phyloP scores from a whole-genome alignment of 1,284 basidiomycete genomes.

The Amylostereum chailletii region DNA sequence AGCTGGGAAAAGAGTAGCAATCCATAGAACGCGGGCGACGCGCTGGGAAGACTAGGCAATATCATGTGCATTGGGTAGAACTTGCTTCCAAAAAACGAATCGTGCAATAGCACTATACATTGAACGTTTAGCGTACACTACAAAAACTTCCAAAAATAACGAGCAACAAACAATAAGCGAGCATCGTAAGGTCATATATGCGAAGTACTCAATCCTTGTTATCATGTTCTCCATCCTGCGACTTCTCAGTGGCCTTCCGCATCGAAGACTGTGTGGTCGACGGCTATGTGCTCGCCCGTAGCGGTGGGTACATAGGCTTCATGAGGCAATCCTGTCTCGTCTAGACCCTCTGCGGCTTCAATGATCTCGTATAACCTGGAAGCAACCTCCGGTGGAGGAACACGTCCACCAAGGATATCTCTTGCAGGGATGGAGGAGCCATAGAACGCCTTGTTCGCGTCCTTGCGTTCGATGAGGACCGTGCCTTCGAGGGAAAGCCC shows the following conservation, averaged over 20 bases:
- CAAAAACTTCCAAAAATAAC: too few species aligned
- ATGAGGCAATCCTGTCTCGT: constrained; percentile 73
- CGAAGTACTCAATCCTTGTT: neutral
- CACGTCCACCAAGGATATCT: constrained; percentile 87
- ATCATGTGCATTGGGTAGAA: too few species aligned
- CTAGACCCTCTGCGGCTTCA: constrained; percentile 78
- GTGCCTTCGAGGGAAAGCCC: constrained; percentile 95
- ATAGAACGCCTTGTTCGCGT: constrained; percentile 93
- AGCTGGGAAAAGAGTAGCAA: too few species aligned
- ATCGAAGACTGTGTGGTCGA: constrained; percentile 56
- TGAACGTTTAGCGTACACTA: too few species aligned
- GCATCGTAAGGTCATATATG: too few species aligned
- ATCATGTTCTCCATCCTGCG: neutral
- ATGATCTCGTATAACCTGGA: constrained; percentile 92
- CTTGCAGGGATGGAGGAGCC: constrained; percentile 84
- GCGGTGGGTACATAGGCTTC: constrained; percentile 72
- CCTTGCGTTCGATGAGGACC: constrained; percentile 89
- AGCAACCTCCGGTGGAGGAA: constrained; percentile 94
- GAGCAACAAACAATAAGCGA: too few species aligned
- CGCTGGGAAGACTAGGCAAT: too few species aligned
- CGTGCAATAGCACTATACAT: too few species aligned
- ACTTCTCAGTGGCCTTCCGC: constrained; percentile 36
- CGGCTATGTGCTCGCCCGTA: constrained; percentile 45
- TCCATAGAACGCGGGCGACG: too few species aligned
- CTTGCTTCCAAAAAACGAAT: too few species aligned